Evolutionary conservation across 192 early-diverging fungal species (phyloP), one percentile per base, ranked within the genome.

Genomic region (Coemansia sp.): DNA sequence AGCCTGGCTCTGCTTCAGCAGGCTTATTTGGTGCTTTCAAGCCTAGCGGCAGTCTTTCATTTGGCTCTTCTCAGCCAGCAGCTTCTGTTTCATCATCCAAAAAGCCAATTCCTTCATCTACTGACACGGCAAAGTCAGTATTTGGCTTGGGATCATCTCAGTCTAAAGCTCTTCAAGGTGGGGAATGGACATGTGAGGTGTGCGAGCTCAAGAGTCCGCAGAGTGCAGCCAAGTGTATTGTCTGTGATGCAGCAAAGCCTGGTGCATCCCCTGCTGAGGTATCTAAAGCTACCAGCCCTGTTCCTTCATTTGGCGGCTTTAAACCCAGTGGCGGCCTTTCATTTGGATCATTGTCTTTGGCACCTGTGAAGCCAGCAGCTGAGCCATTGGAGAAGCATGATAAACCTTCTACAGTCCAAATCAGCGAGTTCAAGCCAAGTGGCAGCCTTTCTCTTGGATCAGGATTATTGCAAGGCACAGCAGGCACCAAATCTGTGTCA

Each of bases 231-330:
- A 39, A 44, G 19, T 83, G 80, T 32, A 42, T 42, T 2, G 53
- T 77, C 1, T 83, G 80, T 43, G 80, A 83, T 38, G 61, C 63
- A 4, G 48, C 66, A 20, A 70, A 67, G 20, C 80, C 80, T 19
- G 65, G 61, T 1, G 46, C 64, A 17, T 7, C 16, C 20, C 38
- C 64, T 16, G 42, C 40, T 1, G 5, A 40, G 12, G 9, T 53
- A 20, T 56, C 48, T n/a, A 50, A 50, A 17, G 1, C 48, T n/a
- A 17, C 48, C 0, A n/a, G 14, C 48, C 17, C 48, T 11, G 12
- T 54, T n/a, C 9, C 44, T n/a, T 38, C 46, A 22, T 39, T 63
- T 45, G 19, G 45, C 10, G 68, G 64, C 7, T 74, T 74, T 55
- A 58, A 42, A 41, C 72, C 57, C 4, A 67, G 56, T 6, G 48